Percentiles rank a stretch among this genome's conserved stretches.
Conservation (phyloP, 2,329 filamentous ascomycete species). For the Pseudovirgaria hyperparasitica region DNA sequence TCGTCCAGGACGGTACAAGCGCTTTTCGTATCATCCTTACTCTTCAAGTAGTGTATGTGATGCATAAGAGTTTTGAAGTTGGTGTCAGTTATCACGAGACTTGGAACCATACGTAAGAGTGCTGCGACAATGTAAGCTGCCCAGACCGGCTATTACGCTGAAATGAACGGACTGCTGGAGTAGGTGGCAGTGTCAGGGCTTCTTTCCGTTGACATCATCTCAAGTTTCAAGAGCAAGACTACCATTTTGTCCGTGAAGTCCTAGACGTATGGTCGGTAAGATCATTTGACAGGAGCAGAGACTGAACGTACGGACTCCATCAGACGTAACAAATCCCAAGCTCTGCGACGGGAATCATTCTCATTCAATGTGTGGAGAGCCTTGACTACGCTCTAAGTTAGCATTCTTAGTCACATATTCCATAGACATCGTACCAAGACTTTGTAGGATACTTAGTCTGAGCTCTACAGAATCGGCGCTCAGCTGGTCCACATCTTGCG, state of each 20-base stretch:
- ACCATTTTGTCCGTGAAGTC: conserved; percentile 52
- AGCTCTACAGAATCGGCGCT: conserved; percentile 51
- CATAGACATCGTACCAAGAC: conserved; percentile 19
- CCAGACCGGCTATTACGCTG: too few relatives aligned
- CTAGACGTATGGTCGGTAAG: conserved; percentile 1
- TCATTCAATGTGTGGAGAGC: conserved; percentile 38
- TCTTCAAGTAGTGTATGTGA: conserved; percentile 52
- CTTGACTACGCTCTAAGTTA: conserved; percentile 33
- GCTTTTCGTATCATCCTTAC: conserved; percentile 14
- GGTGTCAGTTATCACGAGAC: conserved; percentile 45
- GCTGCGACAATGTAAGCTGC: conserved; percentile 24
- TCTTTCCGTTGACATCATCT: conserved; percentile 42
- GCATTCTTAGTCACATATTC: not conserved
- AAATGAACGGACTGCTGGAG: conserved; percentile 23
- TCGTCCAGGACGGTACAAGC: conserved; percentile 44
- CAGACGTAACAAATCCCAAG: conserved; percentile 44
- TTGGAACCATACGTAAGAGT: conserved; percentile 48
- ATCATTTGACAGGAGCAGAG: not conserved
- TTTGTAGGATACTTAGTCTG: conserved; percentile 52
- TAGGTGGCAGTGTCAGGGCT: conserved; percentile 27
- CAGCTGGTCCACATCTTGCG: conserved; percentile 41
- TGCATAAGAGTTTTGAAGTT: conserved; percentile 57
- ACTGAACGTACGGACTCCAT: conserved; percentile 38
- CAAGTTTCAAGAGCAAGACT: conserved; percentile 55
- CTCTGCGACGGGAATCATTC: conserved; percentile 34